Evolutionary conservation across 345 rosid genomes (phyloP), one percentile per base, ranked within the genome.

Genomic region (Ceriops tagal): DNA sequence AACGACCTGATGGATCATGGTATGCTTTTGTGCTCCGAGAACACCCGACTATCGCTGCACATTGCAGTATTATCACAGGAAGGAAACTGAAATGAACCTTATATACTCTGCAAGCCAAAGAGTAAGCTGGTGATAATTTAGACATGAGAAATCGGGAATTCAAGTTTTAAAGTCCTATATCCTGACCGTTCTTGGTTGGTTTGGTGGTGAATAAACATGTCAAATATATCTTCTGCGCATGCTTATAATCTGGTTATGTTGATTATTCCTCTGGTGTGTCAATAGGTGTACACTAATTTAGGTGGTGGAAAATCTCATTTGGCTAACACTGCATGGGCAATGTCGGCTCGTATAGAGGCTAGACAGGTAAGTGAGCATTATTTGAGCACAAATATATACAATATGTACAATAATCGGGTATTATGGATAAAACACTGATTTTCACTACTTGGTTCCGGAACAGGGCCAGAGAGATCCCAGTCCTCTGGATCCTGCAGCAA

Each of bases 1-100:
- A 89, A 61, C 73, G 47, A 49, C 70, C 77, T 5, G 90, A 91
- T 58, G 97, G 93, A 16, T 91, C 97, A 6, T 88, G 97, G 96
- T 88, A 35, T 28, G 74, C 61, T 26, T 30, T 53, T 3, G 43
- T 11, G 10, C 43, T 9, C 47, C 13, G 16, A 39, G 47, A 39
- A 39, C 47, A 39, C 47, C 47, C 11, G 15, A 10, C 47, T 11
- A 9, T 39, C 15, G 2, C 47, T 39, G 47, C 47, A 39, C 4
- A 39, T 39, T 39, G 47, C 16, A 11, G 4, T 39, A 9, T 39
- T 39, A 9, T 39, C 47, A 39, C 47, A 39, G 47, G 47, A 39
- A 39, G 47, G 47, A 39, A 39, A 39, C 16, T 11, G 10, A 39
- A 39, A 39, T 39, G 47, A 39, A 39, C 3, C 16, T 0, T 11